A percentile compares a stretch with the other conserved stretches of the same genome.
phyloP scores from a whole-genome alignment of 2,329 filamentous ascomycete genomes.

The Sporothrix brasiliensis region DNA sequence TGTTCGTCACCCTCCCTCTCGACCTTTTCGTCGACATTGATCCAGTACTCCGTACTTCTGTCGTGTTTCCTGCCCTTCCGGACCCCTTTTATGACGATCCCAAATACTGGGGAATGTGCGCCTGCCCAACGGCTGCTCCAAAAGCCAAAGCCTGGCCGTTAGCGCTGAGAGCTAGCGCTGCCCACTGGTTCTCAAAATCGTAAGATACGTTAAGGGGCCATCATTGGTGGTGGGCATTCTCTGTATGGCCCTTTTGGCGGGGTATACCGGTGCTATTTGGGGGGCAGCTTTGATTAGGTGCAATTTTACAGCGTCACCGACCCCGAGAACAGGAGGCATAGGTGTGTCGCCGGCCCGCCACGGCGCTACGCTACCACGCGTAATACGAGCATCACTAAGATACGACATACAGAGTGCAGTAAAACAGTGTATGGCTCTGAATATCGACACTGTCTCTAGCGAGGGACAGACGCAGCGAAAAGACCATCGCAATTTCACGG shows the following conservation, averaged over 20 bases:
- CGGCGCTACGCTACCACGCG: slow-evolving; percentile 8
- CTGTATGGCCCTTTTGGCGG: not conserved
- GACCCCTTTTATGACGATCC: not conserved
- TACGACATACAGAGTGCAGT: not conserved
- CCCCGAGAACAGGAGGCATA: not conserved
- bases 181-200: no score
- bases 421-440: not conserved
- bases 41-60: not conserved
- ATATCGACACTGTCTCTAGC: not conserved
- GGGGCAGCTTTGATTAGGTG: slow-evolving; percentile 24
- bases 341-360: slow-evolving; percentile 14
- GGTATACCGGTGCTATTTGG: not conserved
- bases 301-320: slow-evolving; percentile 17
- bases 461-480: not conserved
- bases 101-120: slow-evolving; percentile 18
- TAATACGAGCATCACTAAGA: not conserved
- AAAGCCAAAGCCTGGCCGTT: not conserved
- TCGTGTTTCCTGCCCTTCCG: slow-evolving; percentile 20
- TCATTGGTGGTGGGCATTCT: not conserved
- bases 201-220: not conserved
- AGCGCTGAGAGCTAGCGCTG: slow-evolving; percentile 14
- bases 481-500: slow-evolving; percentile 13
- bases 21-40: not conserved
- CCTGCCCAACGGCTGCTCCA: slow-evolving; percentile 8
- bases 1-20: not conserved